phyloP scores from a whole-genome alignment of 225 moss, liverwort and hornwort genomes.

The Marchantia polymorpha region DNA sequence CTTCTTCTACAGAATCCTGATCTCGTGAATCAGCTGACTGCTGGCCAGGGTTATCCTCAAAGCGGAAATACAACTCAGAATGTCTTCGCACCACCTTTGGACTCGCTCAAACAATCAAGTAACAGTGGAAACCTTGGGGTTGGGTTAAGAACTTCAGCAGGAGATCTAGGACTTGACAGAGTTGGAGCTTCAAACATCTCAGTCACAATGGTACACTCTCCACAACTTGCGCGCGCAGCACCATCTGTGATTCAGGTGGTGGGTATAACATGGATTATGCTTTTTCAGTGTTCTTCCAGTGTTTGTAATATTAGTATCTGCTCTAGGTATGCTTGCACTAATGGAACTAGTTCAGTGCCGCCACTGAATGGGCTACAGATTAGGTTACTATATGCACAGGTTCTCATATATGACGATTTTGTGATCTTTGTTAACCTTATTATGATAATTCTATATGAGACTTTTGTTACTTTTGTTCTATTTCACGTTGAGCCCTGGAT shows the following conservation, averaged over 20 bases:
- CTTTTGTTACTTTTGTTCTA: neutral
- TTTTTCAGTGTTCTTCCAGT: slow-evolving; percentile 24
- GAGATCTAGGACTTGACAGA: slow-evolving; percentile 48
- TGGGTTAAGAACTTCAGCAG: slow-evolving; percentile 35
- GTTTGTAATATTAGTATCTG: slow-evolving; percentile 14
- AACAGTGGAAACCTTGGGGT: slow-evolving; percentile 40
- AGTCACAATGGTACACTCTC: slow-evolving; percentile 39
- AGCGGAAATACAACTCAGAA: slow-evolving; percentile 44
- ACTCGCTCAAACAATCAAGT: slow-evolving; percentile 43
- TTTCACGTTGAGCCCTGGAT: neutral
- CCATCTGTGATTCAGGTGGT: slow-evolving; percentile 59
- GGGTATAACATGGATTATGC: slow-evolving; percentile 41
- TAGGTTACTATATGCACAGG: slow-evolving; percentile 4
- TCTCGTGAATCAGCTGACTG: slow-evolving; percentile 78
- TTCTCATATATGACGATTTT: neutral
- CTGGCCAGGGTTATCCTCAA: slow-evolving; percentile 47
- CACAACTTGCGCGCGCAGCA: slow-evolving; percentile 55
- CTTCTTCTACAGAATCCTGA: slow-evolving; percentile 89
- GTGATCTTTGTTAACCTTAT: neutral
- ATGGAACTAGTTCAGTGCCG: slow-evolving; percentile 16
- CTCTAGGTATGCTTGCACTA: slow-evolving; percentile 13
- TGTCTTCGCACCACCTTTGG: slow-evolving; percentile 48
- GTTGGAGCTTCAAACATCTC: slow-evolving; percentile 46
- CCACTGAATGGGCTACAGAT: neutral
- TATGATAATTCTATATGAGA: neutral